phyloP scores from a whole-genome alignment of 768 basidiomycete genomes.

The Lyophyllum semitale region DNA sequence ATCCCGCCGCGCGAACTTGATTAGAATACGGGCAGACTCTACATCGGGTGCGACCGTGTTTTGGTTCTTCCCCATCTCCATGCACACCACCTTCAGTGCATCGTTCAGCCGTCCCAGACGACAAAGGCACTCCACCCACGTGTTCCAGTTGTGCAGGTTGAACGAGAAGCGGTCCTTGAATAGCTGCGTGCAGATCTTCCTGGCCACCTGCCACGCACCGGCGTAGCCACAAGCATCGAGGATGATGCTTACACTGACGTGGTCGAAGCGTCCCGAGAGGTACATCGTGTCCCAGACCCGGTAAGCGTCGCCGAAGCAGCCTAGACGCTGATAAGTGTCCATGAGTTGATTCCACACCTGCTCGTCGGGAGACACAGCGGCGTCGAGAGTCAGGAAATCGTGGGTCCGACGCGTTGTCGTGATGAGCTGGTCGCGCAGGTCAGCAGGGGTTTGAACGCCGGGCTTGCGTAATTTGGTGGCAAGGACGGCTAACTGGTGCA shows the following conservation, averaged over 20 bases:
- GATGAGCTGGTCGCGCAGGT: slow-evolving; percentile 37
- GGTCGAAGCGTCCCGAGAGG: slow-evolving; percentile 56
- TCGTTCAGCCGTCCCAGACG: slow-evolving; percentile 65
- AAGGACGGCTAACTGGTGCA: slow-evolving; percentile 53
- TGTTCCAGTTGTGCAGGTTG: slow-evolving; percentile 75
- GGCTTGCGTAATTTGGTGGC: slow-evolving; percentile 34
- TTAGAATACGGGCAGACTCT: slow-evolving; percentile 52
- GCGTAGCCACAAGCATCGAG: slow-evolving; percentile 81
- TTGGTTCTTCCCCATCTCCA: slow-evolving; percentile 58
- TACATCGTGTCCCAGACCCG: slow-evolving; percentile 81
- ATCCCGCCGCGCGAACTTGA: slow-evolving; percentile 50
- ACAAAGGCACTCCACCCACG: slow-evolving; percentile 86
- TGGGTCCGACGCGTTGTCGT: slow-evolving; percentile 66
- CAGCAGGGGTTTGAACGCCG: slow-evolving; percentile 14
- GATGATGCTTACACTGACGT: slow-evolving; percentile 76
- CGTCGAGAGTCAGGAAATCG: slow-evolving; percentile 76
- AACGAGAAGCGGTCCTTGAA: slow-evolving; percentile 49
- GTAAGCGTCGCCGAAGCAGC: slow-evolving; percentile 69
- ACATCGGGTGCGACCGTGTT: slow-evolving; percentile 47
- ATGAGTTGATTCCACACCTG: slow-evolving; percentile 82
- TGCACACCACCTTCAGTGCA: slow-evolving; percentile 62
- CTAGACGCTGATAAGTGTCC: slow-evolving; percentile 84
- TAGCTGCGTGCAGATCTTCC: slow-evolving; percentile 56
- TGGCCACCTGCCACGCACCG: slow-evolving; percentile 49
- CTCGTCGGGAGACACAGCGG: slow-evolving; percentile 70